Evolutionary conservation across 2,329 filamentous ascomycete species (phyloP), one percentile per base, ranked within the genome.

Genomic region (Hymenoscyphus repandus): DNA sequence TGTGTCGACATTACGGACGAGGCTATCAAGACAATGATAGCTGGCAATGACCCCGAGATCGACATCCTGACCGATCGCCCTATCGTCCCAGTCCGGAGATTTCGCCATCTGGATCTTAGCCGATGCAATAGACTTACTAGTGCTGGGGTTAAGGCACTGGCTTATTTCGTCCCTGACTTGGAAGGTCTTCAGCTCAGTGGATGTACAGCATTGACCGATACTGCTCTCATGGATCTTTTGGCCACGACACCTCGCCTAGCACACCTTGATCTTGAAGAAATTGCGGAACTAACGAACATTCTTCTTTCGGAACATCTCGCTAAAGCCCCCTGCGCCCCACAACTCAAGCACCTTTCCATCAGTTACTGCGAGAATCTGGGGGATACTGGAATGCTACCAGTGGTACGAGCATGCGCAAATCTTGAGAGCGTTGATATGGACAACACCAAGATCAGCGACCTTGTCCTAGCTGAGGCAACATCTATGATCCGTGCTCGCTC

Each of bases 341-440:
- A 71, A 18, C 74, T 99, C 6, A 78, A 86, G 58, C 90, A 96
- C 64, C 77, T 97, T 5, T 91, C 89, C 48, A 78, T 97, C 59
- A 92, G 89, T 62, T 95, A 90, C 67, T 99, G 93, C 66, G 92
- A 95, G 66, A 83, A 80, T 49, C 70, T 99, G 2, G 84, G 90
- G 20, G 93, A 97, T 64, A 72, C 75, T 0, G 92, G 92, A 50
- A 86, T 96, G 79, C 74, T 96, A 0, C 87, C 88, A 0, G 74
- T 96, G 2, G 75, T 97, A 59, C 88, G 90, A 63, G 79, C 77
- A 30, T 95, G 90, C 67, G 76, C 78, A 0, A 76, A 72, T 12
- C 76, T 97, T 12, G 75, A 75, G 43, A 88, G 77, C 30, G 72
- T 95, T 12, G 88, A 95, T 47, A 84, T 97, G 76, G 93, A 99